Base-by-base conservation (phyloP, 225 moss, liverwort and hornwort genomes). In the Antitrichia curtipendula region DNA sequence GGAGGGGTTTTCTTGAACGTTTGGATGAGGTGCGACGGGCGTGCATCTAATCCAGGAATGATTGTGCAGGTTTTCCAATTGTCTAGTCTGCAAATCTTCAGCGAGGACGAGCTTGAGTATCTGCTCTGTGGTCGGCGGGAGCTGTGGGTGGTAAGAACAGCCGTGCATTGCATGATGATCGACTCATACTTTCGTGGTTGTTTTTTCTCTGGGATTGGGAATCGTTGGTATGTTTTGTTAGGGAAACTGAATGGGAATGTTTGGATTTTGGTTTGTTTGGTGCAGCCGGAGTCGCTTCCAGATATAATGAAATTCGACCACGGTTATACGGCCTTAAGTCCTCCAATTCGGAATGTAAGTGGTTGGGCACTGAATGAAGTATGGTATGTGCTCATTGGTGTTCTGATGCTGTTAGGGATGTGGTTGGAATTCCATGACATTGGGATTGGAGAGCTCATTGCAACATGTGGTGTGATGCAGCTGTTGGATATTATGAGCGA, bases 251-350 rank as follows among this genome's bases (percentile, higher is more conserved):
- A 13, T 64, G 29, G 86, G 80, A 70, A 59, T 72, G 54, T 38
- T 43, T 38, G 84, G 76, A 22, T 88, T 80, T 57, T 90, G 63
- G 64, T 60, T 79, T 43, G 86, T 86, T 58, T 81, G 81, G 56
- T 86, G 88, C 93, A 99, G 99, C 89, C 95, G 74, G 99, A 99
- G 87, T 93, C 95, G 36, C 94, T 99, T 84, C 93, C 99, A 74
- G 99, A 99, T 85, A 90, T 96, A 52, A 91, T 99, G 91, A 99
- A 99, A 94, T 99, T 99, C 87, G 99, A 99, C 90, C 99, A 99
- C 82, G 99, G 99, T 52, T 99, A 99, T 78, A 99, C 97, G 25
- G 95, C 99, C 36, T 93, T 92, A 68, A 99, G 99, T 91, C 96
- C 96, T 83, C 99, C 99, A 28, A 96, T 97, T 76, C 94, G 97